These are phyloP conservation scores for Xanthoconium stramineum DNA, from an alignment of 768 basidiomycete species.

Conservation along the genomic window DNA sequence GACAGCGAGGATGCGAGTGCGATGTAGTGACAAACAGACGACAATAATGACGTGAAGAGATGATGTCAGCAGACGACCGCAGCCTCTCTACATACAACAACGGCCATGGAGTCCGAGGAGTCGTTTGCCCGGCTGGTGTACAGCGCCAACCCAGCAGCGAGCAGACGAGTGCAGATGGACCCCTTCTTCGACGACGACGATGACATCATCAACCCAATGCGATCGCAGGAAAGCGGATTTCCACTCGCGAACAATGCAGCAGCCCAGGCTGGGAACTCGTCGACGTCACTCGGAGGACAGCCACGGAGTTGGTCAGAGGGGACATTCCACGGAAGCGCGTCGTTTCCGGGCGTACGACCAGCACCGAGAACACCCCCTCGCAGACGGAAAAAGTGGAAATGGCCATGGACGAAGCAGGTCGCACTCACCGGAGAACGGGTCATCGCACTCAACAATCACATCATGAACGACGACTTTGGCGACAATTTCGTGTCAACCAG, in stretches of 20 bases:
- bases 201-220: constrained; percentile 42
- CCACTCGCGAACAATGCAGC: constrained; percentile 59
- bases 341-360: constrained; percentile 34
- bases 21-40: constrained; percentile 6
- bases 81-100: background rate
- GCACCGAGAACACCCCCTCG: constrained; percentile 16
- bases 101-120: constrained; percentile 13
- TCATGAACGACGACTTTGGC: constrained; percentile 61
- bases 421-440: constrained; percentile 70
- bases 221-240: constrained; percentile 46
- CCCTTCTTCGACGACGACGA: constrained; percentile 78
- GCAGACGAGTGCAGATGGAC: constrained; percentile 58
- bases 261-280: constrained; percentile 44
- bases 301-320: constrained; percentile 74
- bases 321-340: constrained; percentile 42
- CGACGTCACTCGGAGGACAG: constrained; percentile 32
- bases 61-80: background rate
- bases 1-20: background rate
- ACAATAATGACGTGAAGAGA: constrained; percentile 7
- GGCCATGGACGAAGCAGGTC: constrained; percentile 79
- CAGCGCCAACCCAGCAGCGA: constrained; percentile 25
- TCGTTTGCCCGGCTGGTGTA: constrained; percentile 29
- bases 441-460: constrained; percentile 76
- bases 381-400: constrained; percentile 53
- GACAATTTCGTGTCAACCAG: constrained; percentile 90